A percentile compares a stretch with the other conserved stretches of the same genome.
phyloP scores from a whole-genome alignment of 2,329 filamentous ascomycete species.

The Paracoccidioides lutzii region DNA sequence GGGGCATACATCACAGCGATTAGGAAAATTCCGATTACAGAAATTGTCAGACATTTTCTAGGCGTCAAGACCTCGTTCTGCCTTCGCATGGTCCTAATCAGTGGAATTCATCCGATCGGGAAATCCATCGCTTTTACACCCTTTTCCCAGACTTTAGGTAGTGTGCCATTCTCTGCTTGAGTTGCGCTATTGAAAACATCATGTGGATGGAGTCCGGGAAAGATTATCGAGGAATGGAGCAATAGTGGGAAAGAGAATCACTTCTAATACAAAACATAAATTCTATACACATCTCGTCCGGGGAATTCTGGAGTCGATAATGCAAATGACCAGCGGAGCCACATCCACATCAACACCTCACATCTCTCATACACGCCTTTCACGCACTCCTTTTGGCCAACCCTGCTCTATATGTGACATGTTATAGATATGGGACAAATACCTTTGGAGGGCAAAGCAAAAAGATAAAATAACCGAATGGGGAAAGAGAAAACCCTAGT shows the following conservation, averaged over 20 bases:
- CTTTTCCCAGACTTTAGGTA: no score
- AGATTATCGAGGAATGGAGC: constrained; percentile 11
- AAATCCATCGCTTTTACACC: no score
- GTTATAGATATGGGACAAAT: constrained; percentile 37
- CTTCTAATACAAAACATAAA: constrained; percentile 1
- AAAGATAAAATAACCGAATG: not conserved
- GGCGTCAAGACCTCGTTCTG: no score
- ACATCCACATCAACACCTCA: not conserved
- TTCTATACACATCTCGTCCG: not conserved
- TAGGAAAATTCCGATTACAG: no score
- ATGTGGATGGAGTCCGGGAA: no score
- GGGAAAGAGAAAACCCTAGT: constrained; percentile 14
- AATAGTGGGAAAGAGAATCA: constrained; percentile 15
- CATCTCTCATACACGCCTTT: constrained; percentile 10
- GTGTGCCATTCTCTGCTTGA: no score
- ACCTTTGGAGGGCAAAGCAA: not conserved
- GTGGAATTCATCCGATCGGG: no score
- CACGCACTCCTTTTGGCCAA: not conserved
- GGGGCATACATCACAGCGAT: no score
- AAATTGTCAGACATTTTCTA: no score
- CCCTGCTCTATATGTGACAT: constrained; percentile 39
- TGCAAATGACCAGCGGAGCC: not conserved
- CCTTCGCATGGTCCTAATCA: no score
- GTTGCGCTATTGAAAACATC: no score
- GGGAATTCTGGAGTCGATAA: not conserved